Evolutionary conservation across 1,284 basidiomycete genomes (phyloP).

Genomic region (Microbotryum scabiosae): DNA sequence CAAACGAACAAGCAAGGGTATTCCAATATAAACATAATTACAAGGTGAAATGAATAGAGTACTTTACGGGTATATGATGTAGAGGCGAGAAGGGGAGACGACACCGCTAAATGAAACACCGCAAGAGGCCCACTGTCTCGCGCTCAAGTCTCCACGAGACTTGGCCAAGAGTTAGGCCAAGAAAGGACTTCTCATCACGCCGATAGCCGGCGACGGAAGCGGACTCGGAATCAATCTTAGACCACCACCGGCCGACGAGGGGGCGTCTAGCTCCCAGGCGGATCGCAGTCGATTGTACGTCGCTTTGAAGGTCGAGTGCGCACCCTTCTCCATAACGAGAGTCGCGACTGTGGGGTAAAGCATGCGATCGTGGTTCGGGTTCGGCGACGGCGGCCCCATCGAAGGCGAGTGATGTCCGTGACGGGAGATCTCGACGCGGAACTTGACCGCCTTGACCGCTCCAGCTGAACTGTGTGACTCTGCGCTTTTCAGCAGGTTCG

Average conservation of each 20-base stretch:
- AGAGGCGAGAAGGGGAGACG: no score
- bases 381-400: conserved; percentile 4
- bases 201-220: no score
- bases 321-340: conserved; percentile 80
- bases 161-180: no score
- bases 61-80: no score
- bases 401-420: conserved; percentile 40
- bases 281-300: conserved; percentile 62
- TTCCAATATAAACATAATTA: no score
- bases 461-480: conserved; percentile 16
- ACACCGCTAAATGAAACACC: no score
- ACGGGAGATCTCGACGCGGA: conserved; percentile 62
- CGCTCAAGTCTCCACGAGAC: no score
- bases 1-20: no score
- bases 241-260: neutral
- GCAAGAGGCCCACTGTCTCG: no score
- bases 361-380: conserved; percentile 9
- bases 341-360: conserved; percentile 51
- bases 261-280: conserved; percentile 51
- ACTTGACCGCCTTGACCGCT: conserved; percentile 55
- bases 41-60: no score
- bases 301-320: conserved; percentile 66
- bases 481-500: neutral
- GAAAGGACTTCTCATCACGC: no score
- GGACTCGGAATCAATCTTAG: neutral